Evolutionary conservation across 164 flowering plant species (phyloP), one percentile per base, ranked within the genome.

Genomic region (Dillenia turbinata): DNA sequence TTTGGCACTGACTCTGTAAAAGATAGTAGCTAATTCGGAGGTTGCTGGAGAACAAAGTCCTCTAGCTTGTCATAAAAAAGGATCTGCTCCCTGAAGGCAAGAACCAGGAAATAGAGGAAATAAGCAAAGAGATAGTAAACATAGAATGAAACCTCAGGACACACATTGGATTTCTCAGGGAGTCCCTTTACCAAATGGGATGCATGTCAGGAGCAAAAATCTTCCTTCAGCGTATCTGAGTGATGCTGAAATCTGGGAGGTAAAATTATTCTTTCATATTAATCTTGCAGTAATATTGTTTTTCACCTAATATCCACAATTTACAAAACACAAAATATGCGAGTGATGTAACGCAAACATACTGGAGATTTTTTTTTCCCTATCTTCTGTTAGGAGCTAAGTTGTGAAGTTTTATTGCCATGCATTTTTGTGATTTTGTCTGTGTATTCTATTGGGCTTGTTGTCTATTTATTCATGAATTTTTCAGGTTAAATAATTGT

Each of bases 211-310:
- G 43, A 56, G 59, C 24, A 62, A 73, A 58, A 64, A 70, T 44
- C 69, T 68, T 64, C 52, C 66, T 45, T 60, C 75, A 19, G 73
- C 79, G 59, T 69, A 70, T 64, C 55, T 73, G 10, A 73, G 72
- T 54, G 66, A 67, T 81, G 48, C 72, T 89, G 54, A 84, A 81
- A 73, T 76, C 67, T 40, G 90, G 90, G 51, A 89, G 96, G 98
- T 89, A 75, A 74, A 60, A 51, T 59, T 56, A 44, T 14, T 49
- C 40, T 52, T 63, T 16, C 5, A 17, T 16, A 3, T 54, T 54
- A 8, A 44, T 52, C 52, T 13, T 51, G 50, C 12, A 44, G 40
- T 47, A 56, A n/a, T 12, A 1, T 58, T 63, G 10, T 10, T 19
- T 49, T 56, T 63, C 53, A 19, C 49, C 12, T 61, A 60, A 51